These are phyloP conservation scores for bread wheat (Triticum aestivum) DNA, from an alignment of 176 grass and related monocot species.

Conservation along the genomic window DNA sequence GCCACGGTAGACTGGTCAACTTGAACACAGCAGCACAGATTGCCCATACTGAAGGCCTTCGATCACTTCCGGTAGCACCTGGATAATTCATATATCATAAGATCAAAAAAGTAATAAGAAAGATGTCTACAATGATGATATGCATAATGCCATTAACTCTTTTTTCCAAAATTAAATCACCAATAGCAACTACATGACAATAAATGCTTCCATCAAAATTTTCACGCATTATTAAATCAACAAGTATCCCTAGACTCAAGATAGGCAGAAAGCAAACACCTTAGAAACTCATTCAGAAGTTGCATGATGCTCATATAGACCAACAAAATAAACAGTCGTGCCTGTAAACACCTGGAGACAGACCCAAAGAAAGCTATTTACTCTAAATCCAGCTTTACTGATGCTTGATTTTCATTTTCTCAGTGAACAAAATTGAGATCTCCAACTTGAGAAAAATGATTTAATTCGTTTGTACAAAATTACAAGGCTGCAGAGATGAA, in stretches of 20 bases:
- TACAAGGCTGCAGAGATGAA: neutral
- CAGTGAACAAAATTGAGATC: neutral
- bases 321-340: neutral
- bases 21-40: constrained; percentile 63
- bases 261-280: neutral
- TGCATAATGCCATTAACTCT: neutral
- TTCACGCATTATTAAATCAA: neutral
- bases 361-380: neutral
- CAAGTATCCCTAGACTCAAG: neutral
- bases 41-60: constrained; percentile 48
- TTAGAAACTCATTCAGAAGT: neutral
- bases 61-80: constrained; percentile 20
- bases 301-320: neutral
- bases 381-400: neutral
- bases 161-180: neutral
- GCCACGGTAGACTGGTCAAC: constrained; percentile 16
- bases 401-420: neutral
- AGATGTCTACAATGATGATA: neutral
- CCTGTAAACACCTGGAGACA: neutral
- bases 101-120: neutral
- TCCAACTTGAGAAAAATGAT: neutral
- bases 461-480: neutral
- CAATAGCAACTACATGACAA: neutral
- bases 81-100: constrained; percentile 27
- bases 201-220: neutral